Evolutionary conservation across 345 rosid species (phyloP).

Genomic region (Arabidopsis thaliana): DNA sequence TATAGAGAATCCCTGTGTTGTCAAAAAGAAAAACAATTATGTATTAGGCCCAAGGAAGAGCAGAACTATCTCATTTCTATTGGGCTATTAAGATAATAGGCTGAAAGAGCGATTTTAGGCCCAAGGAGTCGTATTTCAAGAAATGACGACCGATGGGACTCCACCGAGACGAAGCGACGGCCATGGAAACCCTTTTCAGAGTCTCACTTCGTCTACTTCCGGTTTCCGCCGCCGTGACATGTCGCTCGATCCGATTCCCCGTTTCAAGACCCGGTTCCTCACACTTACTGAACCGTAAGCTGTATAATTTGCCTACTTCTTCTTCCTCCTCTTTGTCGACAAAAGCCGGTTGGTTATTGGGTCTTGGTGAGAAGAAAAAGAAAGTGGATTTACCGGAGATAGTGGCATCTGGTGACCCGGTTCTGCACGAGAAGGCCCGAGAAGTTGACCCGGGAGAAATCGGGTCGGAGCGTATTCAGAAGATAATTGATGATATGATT

Average conservation of each 20-base stretch:
- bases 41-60: no score
- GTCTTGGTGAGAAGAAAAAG: constrained; percentile 76
- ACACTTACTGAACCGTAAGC: constrained; percentile 27
- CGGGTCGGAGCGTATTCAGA: constrained; percentile 84
- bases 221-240: constrained; percentile 44
- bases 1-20: no score
- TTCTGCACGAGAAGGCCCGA: constrained; percentile 78
- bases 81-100: constrained; percentile 9
- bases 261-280: constrained; percentile 28
- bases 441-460: constrained; percentile 77
- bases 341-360: constrained; percentile 94
- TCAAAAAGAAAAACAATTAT: no score
- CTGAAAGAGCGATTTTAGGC: background rate
- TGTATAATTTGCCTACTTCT: constrained; percentile 32
- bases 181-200: constrained; percentile 63
- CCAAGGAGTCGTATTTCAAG: constrained; percentile 26
- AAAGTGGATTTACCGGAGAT: constrained; percentile 61
- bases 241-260: constrained; percentile 29
- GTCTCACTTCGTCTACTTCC: constrained; percentile 64
- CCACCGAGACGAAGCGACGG: constrained; percentile 18
- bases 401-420: constrained; percentile 90
- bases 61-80: background rate
- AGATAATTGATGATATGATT: constrained; percentile 83
- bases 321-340: constrained; percentile 50
- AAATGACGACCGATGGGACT: constrained; percentile 13